These are phyloP conservation scores for Claviceps arundinis DNA, from an alignment of 2,329 filamentous ascomycete species.

Conservation along the genomic window DNA sequence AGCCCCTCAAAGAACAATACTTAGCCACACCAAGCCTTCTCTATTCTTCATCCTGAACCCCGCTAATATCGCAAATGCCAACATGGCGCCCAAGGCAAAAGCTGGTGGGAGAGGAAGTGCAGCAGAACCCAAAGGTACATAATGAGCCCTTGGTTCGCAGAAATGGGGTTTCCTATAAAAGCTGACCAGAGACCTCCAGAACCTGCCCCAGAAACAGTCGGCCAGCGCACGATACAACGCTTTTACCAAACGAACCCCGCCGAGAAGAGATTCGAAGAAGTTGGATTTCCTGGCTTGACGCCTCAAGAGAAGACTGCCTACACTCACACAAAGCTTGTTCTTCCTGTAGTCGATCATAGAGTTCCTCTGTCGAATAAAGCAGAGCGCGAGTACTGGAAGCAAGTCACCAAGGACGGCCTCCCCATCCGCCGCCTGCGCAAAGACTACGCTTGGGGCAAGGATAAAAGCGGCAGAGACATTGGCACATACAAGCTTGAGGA, in stretches of 20 bases:
- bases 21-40: neutral
- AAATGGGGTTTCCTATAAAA: neutral
- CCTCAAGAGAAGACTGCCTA: slow-evolving; percentile 36
- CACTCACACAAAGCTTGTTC: slow-evolving; percentile 32
- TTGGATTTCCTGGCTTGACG: slow-evolving; percentile 31
- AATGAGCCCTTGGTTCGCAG: neutral
- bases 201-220: slow-evolving; percentile 29
- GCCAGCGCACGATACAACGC: slow-evolving; percentile 32
- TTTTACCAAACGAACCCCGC: slow-evolving; percentile 38
- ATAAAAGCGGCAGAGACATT: slow-evolving; percentile 35
- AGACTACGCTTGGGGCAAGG: slow-evolving; percentile 35
- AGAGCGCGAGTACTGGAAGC: slow-evolving; percentile 45
- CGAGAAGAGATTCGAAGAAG: slow-evolving; percentile 29
- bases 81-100: slow-evolving; percentile 15
- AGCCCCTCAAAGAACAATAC: slow-evolving; percentile 8
- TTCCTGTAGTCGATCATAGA: slow-evolving; percentile 23
- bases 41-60: slow-evolving; percentile 6
- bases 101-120: slow-evolving; percentile 9
- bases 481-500: slow-evolving; percentile 34
- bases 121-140: slow-evolving; percentile 13
- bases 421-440: slow-evolving; percentile 31
- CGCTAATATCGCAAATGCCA: slow-evolving; percentile 8
- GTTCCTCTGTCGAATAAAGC: slow-evolving; percentile 30
- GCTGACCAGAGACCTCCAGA: slow-evolving; percentile 12
- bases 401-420: slow-evolving; percentile 37